Base-by-base conservation (phyloP, 345 rosid species). In the Ailanthus altissimus region DNA sequence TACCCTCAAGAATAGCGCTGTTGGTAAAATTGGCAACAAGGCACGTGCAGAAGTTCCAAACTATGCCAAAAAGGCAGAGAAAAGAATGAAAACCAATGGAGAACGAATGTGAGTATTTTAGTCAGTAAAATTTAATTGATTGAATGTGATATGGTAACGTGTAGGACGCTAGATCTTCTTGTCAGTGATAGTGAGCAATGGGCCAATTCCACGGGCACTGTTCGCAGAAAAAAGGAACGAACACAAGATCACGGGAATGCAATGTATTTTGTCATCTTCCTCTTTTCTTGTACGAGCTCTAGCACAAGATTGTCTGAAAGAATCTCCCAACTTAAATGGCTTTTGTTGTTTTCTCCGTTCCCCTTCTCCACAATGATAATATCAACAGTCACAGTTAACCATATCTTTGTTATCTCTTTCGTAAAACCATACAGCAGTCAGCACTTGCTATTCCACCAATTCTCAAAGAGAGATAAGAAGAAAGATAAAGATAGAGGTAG, bases 181-280 rank as follows among this genome's bases (percentile, higher is more conserved):
- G 82, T 78, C 81, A 59, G 84, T 43, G 4, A 64, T 79, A 59
- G 84, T 43, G 4, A 64, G 63, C 46, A 53, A 58, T 26, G 28
- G 70, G 45, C 43, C 66, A 61, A 60, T 3, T 32, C 38, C 38
- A 4, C 11, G 13, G 47, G 5, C 18, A 23, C 68, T 75, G 68
- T 23, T 57, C 16, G 36, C 46, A 8, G 67, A 26, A 65, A 26
- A 64, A 84, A 74, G 8, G 9, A 15, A 79, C 70, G 43, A 71
- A 67, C 85, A 81, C 43, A 59, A 56, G 66, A 58, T 88, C 90
- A 88, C 90, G 87, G 90, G 90, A 6, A 79, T 62, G 82, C 85
- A 81, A 21, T 76, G 2, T 45, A 0, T 74, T 64, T 85, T 82
- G 90, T 85, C 81, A 76, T 83, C 75, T 82, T 83, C n/a, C 65